phyloP scores from a whole-genome alignment of 108 stramenopile species.

The Pseudonitzschia pungens region DNA sequence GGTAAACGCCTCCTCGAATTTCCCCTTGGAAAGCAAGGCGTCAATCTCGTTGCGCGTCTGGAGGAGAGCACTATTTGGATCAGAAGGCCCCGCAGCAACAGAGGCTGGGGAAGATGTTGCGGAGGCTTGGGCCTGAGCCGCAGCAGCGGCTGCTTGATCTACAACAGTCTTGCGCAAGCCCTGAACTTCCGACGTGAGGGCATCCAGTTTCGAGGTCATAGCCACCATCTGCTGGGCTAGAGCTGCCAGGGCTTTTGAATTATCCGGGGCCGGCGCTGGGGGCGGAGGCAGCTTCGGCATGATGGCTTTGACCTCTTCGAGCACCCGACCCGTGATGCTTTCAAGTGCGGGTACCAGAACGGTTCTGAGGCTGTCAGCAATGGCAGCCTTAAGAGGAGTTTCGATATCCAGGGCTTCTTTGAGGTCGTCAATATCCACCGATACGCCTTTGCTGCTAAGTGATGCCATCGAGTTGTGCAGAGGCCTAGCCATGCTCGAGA shows the following conservation, averaged over 20 bases:
- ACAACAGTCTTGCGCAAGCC: conserved; percentile 30
- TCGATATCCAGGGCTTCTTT: conserved; percentile 47
- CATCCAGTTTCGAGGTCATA: conserved; percentile 59
- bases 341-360: conserved; percentile 80
- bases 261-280: conserved; percentile 19
- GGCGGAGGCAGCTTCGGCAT: conserved; percentile 31
- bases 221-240: conserved; percentile 46
- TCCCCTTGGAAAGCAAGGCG: conserved; percentile 36
- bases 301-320: conserved; percentile 52
- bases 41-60: conserved; percentile 54
- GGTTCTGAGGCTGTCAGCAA: conserved; percentile 57
- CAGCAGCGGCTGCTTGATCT: conserved; percentile 8
- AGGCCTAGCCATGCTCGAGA: conserved; percentile 41
- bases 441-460: conserved; percentile 47
- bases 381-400: conserved; percentile 40
- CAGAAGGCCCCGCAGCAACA: not conserved
- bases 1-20: conserved; percentile 81
- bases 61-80: conserved; percentile 1
- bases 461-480: conserved; percentile 53
- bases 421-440: conserved; percentile 44
- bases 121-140: conserved; percentile 11
- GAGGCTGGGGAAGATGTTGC: conserved; percentile 8
- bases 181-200: conserved; percentile 56
- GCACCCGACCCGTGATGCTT: conserved; percentile 66
- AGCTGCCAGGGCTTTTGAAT: conserved; percentile 22